Base-by-base conservation (phyloP, 2,329 filamentous ascomycete genomes). In the Aspergillus felis region DNA sequence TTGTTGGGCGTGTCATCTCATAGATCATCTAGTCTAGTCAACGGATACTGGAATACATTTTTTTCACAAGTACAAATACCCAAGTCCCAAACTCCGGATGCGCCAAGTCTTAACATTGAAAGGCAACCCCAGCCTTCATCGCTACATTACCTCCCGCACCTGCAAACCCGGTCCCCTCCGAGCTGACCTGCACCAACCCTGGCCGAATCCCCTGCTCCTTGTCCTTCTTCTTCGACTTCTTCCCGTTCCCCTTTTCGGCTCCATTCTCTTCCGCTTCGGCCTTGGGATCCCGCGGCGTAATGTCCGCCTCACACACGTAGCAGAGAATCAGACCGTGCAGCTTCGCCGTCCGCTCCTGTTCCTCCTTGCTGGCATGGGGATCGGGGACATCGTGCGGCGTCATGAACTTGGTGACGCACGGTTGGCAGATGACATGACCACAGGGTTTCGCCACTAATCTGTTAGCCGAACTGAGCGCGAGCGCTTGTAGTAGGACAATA, bases 161-260 rank as follows among this genome's bases (percentile, higher is more conserved):
- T 4, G 93, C 92, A 74, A 96, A 97, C 0, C 93, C 93, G 0
- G 93, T 97, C 0, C 93, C 93, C 66, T 97, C 93, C 38, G 88
- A 90, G 64, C 84, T 87, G 51, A 97, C 83, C 68, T 89, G 85
- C 3, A 97, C 87, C 35, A 97, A 70, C 0, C 92, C 92, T 0
- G 87, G 84, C 58, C 81, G 85, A 38, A 88, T 81, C 53, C 79
- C 84, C 38, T 86, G 82, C 64, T 81, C 69, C 51, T 78, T 74
- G 50, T 78, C 74, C 56, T 71, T 70, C 60, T 69, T 65, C 54
- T 67, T 70, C 53, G 69, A 68, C 57, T 72, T 71, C 63, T 75
- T 70, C 58, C 67, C 64, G 44, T 61, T 69, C 54, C 65, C 65
- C 1, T 47, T 27, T 24, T 24, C 22, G 2, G 24, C 68, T 25